phyloP scores from a whole-genome alignment of 495 filamentous ascomycete species.

The Penicillium mononematosum region DNA sequence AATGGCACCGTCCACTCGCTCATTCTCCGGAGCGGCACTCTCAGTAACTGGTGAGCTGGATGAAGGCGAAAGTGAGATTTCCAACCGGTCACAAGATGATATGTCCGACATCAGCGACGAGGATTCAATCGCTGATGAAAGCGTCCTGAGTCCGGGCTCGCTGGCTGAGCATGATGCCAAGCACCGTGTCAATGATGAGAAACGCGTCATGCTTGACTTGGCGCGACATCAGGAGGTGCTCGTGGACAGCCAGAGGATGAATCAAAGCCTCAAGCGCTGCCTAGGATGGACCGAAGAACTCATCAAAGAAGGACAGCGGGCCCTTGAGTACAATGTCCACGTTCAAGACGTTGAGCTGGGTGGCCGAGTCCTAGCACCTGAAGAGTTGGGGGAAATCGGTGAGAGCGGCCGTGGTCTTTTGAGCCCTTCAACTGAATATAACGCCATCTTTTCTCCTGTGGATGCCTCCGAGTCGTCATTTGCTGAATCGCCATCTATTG shows the following conservation, averaged over 20 bases:
- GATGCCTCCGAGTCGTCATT: slow-evolving; percentile 9
- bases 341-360: slow-evolving; percentile 77
- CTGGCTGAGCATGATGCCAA: slow-evolving; percentile 42
- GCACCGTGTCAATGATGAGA: slow-evolving; percentile 61
- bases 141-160: slow-evolving; percentile 35
- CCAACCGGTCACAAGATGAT: slow-evolving; percentile 36
- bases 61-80: slow-evolving; percentile 38
- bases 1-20: slow-evolving; percentile 44
- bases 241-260: slow-evolving; percentile 86
- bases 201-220: slow-evolving; percentile 75
- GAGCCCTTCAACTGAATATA: slow-evolving; percentile 30
- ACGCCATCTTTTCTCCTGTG: slow-evolving; percentile 7
- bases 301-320: slow-evolving; percentile 82
- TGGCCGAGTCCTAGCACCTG: slow-evolving; percentile 71
- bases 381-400: slow-evolving; percentile 60
- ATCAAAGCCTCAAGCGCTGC: slow-evolving; percentile 87
- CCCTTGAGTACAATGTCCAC: slow-evolving; percentile 75
- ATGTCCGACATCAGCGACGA: slow-evolving; percentile 50
- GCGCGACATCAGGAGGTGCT: slow-evolving; percentile 85
- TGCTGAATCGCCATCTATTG: slow-evolving; percentile 18
- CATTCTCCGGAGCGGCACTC: slow-evolving; percentile 40
- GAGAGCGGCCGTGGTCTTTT: slow-evolving; percentile 37
- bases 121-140: slow-evolving; percentile 40
- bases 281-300: slow-evolving; percentile 83
- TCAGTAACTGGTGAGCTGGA: slow-evolving; percentile 40